phyloP scores from a whole-genome alignment of 225 moss, liverwort and hornwort genomes.

The Pleurozium schreberi region DNA sequence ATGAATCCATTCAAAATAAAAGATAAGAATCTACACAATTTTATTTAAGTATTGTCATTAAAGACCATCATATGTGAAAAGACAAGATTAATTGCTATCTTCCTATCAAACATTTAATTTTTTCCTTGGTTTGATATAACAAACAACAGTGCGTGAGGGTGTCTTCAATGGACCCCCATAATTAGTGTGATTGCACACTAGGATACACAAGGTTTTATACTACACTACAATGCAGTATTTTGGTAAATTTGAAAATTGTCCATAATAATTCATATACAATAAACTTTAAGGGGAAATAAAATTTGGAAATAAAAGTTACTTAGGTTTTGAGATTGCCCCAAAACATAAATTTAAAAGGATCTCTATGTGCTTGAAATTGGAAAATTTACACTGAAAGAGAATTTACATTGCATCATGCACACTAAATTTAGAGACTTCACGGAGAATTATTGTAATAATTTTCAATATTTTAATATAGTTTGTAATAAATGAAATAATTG shows the following conservation, averaged over 20 bases:
- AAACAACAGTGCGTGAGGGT: too few species aligned
- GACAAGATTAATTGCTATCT: neutral
- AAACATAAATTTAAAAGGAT: neutral
- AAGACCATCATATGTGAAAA: neutral
- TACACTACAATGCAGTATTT: neutral
- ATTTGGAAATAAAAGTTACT: too few species aligned
- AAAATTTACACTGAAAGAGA: neutral
- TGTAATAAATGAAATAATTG: too few species aligned
- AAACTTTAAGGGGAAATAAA: neutral
- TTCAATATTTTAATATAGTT: too few species aligned
- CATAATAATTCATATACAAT: too few species aligned
- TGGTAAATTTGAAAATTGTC: neutral
- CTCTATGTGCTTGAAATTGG: neutral
- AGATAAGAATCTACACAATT: neutral
- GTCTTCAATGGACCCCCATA: neutral
- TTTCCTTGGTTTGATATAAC: neutral
- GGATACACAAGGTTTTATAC: neutral
- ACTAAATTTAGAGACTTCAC: neutral
- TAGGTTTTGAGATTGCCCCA: too few species aligned
- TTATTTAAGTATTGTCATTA: neutral
- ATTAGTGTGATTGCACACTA: neutral
- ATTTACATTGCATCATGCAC: fast-evolving
- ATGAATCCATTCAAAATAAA: neutral
- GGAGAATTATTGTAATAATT: too few species aligned
- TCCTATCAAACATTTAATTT: neutral